Conservation (phyloP, 345 rosid genomes). For the Psidium guajava region DNA sequence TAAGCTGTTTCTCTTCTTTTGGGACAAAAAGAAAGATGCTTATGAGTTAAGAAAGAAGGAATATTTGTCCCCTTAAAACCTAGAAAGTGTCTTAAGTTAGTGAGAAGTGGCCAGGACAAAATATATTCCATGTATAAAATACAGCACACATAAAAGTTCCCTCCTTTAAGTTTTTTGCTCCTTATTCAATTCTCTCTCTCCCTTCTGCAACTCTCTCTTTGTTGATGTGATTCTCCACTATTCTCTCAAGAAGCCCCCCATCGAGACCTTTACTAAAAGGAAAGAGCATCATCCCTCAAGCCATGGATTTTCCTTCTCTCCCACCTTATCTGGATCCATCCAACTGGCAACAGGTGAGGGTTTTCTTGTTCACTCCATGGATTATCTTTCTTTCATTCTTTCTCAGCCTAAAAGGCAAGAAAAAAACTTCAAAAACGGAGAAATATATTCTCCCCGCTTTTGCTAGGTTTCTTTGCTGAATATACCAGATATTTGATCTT, state of each 20-base stretch:
- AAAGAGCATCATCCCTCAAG: background rate
- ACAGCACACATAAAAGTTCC: background rate
- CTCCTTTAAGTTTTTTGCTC: conserved; percentile 1
- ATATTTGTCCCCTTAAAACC: background rate
- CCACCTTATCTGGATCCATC: conserved; percentile 96
- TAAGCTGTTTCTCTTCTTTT: background rate
- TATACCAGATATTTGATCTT: conserved; percentile 38
- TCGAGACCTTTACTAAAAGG: conserved; percentile 2
- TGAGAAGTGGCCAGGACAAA: background rate
- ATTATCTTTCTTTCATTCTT: background rate
- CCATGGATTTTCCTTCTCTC: conserved; percentile 84
- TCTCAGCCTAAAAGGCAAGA: conserved; percentile 13
- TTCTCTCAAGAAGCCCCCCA: background rate
- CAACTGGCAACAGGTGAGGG: conserved; percentile 91
- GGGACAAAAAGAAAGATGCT: conserved; percentile 1
- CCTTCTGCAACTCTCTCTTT: background rate
- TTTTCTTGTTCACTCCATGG: background rate
- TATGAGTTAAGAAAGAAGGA: conserved; percentile 1
- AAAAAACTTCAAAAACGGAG: conserved; percentile 20
- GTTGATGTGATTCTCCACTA: conserved; percentile 15
- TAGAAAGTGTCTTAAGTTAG: background rate
- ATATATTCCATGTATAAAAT: background rate
- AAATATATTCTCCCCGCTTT: conserved; percentile 24
- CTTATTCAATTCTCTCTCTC: background rate
- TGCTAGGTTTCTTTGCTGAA: conserved; percentile 29